Conservation (phyloP, 2,329 filamentous ascomycete genomes). For the Ceratocystis lukuohia region DNA sequence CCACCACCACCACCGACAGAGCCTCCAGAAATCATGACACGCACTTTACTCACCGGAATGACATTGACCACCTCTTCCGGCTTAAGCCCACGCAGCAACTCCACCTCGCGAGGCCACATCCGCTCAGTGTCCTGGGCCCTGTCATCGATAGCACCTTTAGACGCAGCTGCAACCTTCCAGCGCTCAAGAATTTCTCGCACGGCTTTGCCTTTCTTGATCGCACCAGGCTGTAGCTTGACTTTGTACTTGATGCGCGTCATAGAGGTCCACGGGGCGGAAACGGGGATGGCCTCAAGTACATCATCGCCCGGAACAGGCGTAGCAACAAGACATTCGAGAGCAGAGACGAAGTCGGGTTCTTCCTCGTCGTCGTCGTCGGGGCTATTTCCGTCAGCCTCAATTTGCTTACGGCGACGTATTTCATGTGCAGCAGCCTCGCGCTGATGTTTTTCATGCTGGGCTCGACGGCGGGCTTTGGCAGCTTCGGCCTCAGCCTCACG, state of each 20-base stretch:
- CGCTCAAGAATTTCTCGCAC: slow-evolving; percentile 76
- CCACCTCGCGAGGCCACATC: slow-evolving; percentile 77
- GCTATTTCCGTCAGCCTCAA: slow-evolving; percentile 22
- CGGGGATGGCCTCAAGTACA: slow-evolving; percentile 51
- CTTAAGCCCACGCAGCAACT: slow-evolving; percentile 68
- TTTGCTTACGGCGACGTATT: slow-evolving; percentile 47
- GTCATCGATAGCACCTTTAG: slow-evolving; percentile 49
- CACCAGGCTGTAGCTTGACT: slow-evolving; percentile 81
- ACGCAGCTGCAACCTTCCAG: slow-evolving; percentile 55
- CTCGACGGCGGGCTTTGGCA: slow-evolving; percentile 59
- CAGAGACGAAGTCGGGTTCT: slow-evolving; percentile 39
- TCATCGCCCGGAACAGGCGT: slow-evolving; percentile 71
- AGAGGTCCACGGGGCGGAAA: slow-evolving; percentile 53
- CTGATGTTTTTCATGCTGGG: slow-evolving; percentile 67
- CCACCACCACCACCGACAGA: slow-evolving; percentile 30
- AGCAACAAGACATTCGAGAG: slow-evolving; percentile 61
- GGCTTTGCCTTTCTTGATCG: slow-evolving; percentile 86
- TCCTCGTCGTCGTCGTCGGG: slow-evolving; percentile 45
- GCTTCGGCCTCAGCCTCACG: slow-evolving; percentile 54
- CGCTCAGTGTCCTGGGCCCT: slow-evolving; percentile 50
- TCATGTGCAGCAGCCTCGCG: slow-evolving; percentile 66
- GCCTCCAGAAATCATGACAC: slow-evolving; percentile 60
- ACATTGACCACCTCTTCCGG: slow-evolving; percentile 69
- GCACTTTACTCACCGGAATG: slow-evolving; percentile 66
- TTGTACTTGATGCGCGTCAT: slow-evolving; percentile 74